These are phyloP conservation scores for Eucalyptus cloeziana DNA, from an alignment of 345 rosid species.

Conservation along the genomic window DNA sequence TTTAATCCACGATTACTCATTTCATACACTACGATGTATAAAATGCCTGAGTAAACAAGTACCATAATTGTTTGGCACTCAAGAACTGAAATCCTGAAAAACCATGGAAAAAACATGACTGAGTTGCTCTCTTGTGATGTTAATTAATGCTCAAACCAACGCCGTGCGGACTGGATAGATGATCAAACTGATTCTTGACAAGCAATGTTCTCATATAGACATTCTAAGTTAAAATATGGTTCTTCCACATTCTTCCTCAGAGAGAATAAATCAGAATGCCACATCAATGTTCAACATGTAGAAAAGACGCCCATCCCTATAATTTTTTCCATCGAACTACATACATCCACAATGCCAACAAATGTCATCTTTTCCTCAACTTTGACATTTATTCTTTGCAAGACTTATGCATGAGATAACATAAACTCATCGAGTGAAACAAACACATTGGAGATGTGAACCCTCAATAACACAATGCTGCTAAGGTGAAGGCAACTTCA, in stretches of 20 bases:
- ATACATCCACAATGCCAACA: background rate
- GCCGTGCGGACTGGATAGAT: background rate
- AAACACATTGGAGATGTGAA: background rate
- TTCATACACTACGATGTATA: background rate
- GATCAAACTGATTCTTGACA: background rate
- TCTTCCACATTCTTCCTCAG: background rate
- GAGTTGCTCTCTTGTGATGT: background rate
- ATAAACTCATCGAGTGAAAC: background rate
- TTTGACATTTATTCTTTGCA: background rate
- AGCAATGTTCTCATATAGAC: background rate
- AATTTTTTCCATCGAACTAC: background rate
- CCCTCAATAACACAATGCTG: background rate
- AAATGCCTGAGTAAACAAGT: background rate
- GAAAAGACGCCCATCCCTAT: background rate
- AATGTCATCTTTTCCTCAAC: background rate
- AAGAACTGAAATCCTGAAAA: background rate
- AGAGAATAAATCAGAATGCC: background rate
- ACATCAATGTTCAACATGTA: background rate
- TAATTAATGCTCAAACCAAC: background rate
- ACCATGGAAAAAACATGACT: background rate
- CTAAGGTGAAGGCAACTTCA: background rate
- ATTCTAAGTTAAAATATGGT: background rate
- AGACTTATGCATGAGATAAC: background rate
- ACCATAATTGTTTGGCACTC: background rate
- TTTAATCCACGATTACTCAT: background rate